Conservation (phyloP, 345 rosid genomes). For the Aquilaria yunnanensis region DNA sequence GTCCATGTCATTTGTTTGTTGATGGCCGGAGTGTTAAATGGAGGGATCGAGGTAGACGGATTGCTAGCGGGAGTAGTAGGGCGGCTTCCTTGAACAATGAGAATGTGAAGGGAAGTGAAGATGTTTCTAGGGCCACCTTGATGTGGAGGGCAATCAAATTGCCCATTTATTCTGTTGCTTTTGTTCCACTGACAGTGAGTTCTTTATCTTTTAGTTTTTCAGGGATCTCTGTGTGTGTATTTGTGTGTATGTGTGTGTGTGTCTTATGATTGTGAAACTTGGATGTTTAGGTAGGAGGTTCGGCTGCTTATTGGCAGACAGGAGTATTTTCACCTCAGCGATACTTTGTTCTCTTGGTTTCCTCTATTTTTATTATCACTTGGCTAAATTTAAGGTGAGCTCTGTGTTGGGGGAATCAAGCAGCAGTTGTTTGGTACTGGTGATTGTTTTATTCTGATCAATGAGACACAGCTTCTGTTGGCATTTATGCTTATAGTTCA, state of each 20-base stretch:
- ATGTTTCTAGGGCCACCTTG: slow-evolving; percentile 42
- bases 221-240: neutral
- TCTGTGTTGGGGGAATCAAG: neutral
- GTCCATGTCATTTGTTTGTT: no score
- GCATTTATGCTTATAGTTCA: no score
- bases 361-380: slow-evolving; percentile 67
- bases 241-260: neutral
- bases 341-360: slow-evolving; percentile 54
- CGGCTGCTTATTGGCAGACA: slow-evolving; percentile 71
- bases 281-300: slow-evolving; percentile 63
- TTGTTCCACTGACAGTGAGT: slow-evolving; percentile 82
- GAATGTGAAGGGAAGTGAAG: slow-evolving; percentile 26
- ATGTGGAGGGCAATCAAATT: slow-evolving; percentile 93
- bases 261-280: slow-evolving; percentile 7
- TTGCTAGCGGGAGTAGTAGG: no score
- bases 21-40: no score
- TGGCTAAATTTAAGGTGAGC: slow-evolving; percentile 87
- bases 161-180: slow-evolving; percentile 81
- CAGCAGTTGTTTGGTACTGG: no score
- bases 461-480: no score
- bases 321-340: slow-evolving; percentile 49
- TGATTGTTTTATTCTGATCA: no score
- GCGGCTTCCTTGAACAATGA: no score
- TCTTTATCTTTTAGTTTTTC: slow-evolving; percentile 8
- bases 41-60: neutral